Evolutionary conservation across 805 yeast genomes (phyloP).

Genomic region (Millerago galiae): DNA sequence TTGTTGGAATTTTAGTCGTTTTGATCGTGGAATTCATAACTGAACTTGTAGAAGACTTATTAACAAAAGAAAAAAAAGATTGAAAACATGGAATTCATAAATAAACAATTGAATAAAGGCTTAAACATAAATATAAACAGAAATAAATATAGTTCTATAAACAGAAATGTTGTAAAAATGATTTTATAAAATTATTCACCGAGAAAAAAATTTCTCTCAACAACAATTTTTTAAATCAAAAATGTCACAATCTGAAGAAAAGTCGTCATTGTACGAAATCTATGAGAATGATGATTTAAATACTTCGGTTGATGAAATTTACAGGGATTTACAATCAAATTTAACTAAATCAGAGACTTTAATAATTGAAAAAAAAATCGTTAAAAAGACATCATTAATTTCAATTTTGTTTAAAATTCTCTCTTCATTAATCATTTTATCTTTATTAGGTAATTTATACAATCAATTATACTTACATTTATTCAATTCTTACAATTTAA

Average conservation of each 20-base stretch:
- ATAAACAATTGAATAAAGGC: not conserved
- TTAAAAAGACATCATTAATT: not conserved
- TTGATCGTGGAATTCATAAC: constrained; percentile 26
- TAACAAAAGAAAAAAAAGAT: not conserved
- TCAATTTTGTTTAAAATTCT: not conserved
- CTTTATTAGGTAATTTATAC: constrained; percentile 6
- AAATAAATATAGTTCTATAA: not conserved
- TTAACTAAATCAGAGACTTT: constrained; percentile 1
- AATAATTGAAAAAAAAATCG: not conserved
- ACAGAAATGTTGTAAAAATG: no score
- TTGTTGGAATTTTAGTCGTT: constrained; percentile 30
- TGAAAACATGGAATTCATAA: not conserved
- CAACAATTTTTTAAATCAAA: not conserved
- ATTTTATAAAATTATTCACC: not conserved
- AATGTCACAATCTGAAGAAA: constrained; percentile 7
- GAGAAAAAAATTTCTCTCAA: not conserved
- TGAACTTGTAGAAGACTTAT: constrained; percentile 1
- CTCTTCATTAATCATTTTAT: not conserved
- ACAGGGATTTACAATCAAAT: constrained; percentile 7
- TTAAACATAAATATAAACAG: not conserved
- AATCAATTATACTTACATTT: constrained; percentile 5
- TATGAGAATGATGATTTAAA: constrained; percentile 2
- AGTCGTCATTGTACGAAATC: constrained; percentile 5
- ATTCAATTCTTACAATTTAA: not conserved
- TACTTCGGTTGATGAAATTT: constrained; percentile 6